Evolutionary conservation across 371 early-diverging fungal species (phyloP), one percentile per base, ranked within the genome.

Genomic region (Mucor mucedo): DNA sequence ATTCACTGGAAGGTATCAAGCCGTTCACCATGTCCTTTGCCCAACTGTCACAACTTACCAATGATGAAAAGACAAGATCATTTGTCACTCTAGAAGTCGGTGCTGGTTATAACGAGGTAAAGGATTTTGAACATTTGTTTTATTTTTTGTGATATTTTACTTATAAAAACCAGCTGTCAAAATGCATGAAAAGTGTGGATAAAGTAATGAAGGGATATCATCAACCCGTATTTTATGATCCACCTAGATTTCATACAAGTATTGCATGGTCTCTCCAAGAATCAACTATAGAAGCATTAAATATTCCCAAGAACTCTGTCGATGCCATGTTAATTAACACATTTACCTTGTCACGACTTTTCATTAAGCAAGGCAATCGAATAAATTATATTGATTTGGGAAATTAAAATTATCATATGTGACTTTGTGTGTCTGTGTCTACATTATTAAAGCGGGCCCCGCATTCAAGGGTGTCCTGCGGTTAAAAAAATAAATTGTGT

Each of bases 211-310:
- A 41, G 5, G 27, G 60, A n/a, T 76, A 63, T 33, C 53, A 60
- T 8, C 68, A 70, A 39, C 70, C 70, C 7, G 33, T 35, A 13
- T 82, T 79, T 48, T 82, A 82, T 52, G 40, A 79, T 72, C 82
- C 82, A 9, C 77, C 82, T 4, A 63, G 82, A 3, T 82, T 82
- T 55, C 82, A 82, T 66, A 71, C 76, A 8, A 82, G 82, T 58
- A 59, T 82, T n/a, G 79, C 73, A 1, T 77, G 79, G 75, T 60
- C 76, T 1, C 49, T 74, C 3, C 49, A 42, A 0, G 56, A 78
- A 42, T 32, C 58, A 7, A 56, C 53, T 1, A 47, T 70, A 16
- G 16, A 10, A 28, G 28, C 52, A 28, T 13, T 60, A 2, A 35
- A 39, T 3, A 63, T 78, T 6, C 73, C 81, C n/a, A 32, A 28